These are phyloP conservation scores for Neurospora sp. DNA, from an alignment of 495 filamentous ascomycete species.

Conservation along the genomic window DNA sequence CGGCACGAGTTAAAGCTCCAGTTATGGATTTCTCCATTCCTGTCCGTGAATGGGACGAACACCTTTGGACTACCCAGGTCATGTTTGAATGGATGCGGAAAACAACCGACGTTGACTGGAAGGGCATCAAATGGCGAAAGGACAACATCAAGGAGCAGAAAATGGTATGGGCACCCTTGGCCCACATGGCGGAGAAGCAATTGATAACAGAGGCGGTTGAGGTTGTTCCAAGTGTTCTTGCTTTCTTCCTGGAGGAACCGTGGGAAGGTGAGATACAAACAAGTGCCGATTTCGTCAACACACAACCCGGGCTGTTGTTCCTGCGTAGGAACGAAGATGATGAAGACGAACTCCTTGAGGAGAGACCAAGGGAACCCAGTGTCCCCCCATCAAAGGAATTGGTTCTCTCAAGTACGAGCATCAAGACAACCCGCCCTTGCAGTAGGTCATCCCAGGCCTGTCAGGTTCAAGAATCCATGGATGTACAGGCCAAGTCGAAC, in stretches of 20 bases:
- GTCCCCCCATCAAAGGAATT: neutral
- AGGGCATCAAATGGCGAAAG: conserved; percentile 31
- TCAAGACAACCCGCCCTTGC: neutral
- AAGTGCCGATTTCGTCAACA: conserved; percentile 39
- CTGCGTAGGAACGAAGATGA: conserved; percentile 37
- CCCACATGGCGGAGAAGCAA: conserved; percentile 21
- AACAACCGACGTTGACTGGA: conserved; percentile 13
- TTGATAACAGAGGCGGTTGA: conserved; percentile 22
- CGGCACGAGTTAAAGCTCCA: conserved; percentile 46
- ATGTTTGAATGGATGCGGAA: conserved; percentile 24
- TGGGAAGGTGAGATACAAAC: conserved; percentile 18
- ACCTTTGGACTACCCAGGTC: conserved; percentile 7
- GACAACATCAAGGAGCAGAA: conserved; percentile 29
- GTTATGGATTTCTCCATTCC: conserved; percentile 51
- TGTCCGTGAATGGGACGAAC: conserved; percentile 43
- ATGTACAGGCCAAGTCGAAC: neutral
- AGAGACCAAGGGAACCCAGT: conserved; percentile 17
- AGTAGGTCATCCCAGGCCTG: neutral
- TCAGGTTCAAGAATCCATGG: neutral
- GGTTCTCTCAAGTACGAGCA: neutral
- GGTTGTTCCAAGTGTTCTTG: conserved; percentile 13
- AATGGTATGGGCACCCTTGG: conserved; percentile 40
- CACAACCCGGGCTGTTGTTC: conserved; percentile 41
- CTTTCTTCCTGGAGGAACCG: conserved; percentile 13
- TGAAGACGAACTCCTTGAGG: conserved; percentile 35